These are phyloP conservation scores for Delitschia confertaspora DNA, from an alignment of 495 filamentous ascomycete genomes.

Conservation along the genomic window DNA sequence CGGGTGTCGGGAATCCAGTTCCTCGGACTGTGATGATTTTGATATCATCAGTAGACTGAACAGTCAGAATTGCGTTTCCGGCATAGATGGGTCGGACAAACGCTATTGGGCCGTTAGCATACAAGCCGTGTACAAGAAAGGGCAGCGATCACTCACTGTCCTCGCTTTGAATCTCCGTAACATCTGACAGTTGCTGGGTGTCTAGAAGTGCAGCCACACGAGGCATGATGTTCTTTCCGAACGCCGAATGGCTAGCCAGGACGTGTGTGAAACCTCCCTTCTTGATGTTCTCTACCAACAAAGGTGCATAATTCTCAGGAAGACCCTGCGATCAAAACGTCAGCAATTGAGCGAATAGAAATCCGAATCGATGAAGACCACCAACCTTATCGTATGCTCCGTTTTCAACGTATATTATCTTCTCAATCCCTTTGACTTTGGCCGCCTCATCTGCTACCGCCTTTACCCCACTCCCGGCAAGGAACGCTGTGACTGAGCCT, in stretches of 20 bases:
- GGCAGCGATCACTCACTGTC: conserved; percentile 52
- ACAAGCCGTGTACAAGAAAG: conserved; percentile 2
- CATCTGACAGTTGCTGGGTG: conserved; percentile 85
- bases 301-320: conserved; percentile 87
- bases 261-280: conserved; percentile 87
- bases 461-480: conserved; percentile 77
- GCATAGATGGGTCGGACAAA: conserved; percentile 97
- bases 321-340: conserved; percentile 51
- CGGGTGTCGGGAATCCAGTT: conserved; percentile 69
- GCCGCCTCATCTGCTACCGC: conserved; percentile 76
- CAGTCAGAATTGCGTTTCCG: conserved; percentile 94
- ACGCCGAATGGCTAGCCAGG: conserved; percentile 83
- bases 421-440: conserved; percentile 82
- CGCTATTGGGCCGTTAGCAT: conserved; percentile 53
- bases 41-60: conserved; percentile 75
- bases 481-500: conserved; percentile 72
- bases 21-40: conserved; percentile 90
- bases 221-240: conserved; percentile 94
- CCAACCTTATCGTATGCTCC: conserved; percentile 81
- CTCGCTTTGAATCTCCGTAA: conserved; percentile 76
- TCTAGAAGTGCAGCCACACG: conserved; percentile 91
- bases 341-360: neutral
- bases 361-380: neutral
- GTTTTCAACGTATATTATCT: conserved; percentile 82
- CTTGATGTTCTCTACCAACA: conserved; percentile 92